These are phyloP conservation scores for Arctium lappa DNA, from an alignment of 129 eudicot species.

Conservation along the genomic window DNA sequence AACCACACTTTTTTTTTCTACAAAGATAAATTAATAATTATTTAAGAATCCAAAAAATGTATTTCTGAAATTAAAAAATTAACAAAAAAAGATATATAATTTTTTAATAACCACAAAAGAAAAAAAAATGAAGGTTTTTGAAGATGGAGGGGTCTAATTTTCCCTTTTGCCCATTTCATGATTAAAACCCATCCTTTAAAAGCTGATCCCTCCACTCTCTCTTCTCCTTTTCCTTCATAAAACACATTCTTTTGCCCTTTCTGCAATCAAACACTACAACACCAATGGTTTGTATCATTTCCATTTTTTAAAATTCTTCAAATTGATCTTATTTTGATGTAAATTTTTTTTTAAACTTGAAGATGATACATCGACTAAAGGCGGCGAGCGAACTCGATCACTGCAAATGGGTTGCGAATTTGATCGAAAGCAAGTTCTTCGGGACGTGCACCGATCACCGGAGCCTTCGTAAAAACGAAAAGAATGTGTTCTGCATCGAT, in stretches of 20 bases:
- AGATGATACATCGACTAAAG: conserved; percentile 20
- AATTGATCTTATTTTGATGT: background rate
- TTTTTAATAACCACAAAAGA: background rate
- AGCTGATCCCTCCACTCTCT: conserved; percentile 35
- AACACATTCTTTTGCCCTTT: conserved; percentile 11
- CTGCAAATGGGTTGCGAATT: conserved; percentile 49
- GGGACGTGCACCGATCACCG: conserved; percentile 48
- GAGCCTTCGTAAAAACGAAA: conserved; percentile 53
- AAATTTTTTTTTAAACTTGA: background rate
- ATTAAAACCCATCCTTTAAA: conserved; percentile 39
- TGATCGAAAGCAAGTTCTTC: conserved; percentile 50
- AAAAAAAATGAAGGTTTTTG: background rate
- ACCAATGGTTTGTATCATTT: conserved; percentile 1
- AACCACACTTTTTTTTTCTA: background rate
- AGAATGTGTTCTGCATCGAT: conserved; percentile 65
- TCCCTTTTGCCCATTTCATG: conserved; percentile 16
- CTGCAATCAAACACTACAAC: conserved; percentile 7
- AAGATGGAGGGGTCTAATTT: background rate
- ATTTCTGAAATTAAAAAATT: background rate
- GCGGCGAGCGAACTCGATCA: conserved; percentile 5
- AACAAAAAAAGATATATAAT: background rate
- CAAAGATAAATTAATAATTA: background rate
- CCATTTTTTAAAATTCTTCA: background rate
- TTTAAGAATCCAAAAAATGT: background rate
- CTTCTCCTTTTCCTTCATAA: conserved; percentile 27